Percentiles rank a stretch among this genome's conserved stretches.
These are phyloP conservation scores for Gossypium davidsonii DNA, from an alignment of 441 rosid genomes.

Conservation along the genomic window DNA sequence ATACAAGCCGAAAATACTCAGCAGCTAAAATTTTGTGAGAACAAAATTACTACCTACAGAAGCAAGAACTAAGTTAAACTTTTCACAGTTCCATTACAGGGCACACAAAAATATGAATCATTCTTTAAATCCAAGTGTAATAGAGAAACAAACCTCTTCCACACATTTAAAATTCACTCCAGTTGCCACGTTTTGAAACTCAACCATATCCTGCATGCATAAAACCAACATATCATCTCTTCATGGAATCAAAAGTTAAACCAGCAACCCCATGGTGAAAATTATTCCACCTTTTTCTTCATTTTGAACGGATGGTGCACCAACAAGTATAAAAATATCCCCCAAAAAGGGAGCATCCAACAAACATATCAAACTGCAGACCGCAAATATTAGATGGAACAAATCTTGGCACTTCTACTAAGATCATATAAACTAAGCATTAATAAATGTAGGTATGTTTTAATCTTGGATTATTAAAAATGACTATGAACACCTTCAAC, in stretches of 20 bases:
- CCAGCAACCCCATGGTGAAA: not conserved
- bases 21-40: conserved; percentile 22
- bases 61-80: conserved; percentile 10
- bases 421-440: not conserved
- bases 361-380: not conserved
- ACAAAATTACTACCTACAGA: conserved; percentile 22
- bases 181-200: conserved; percentile 14
- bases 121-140: conserved; percentile 10
- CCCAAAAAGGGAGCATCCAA: not conserved
- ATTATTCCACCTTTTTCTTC: not conserved
- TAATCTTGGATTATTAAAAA: not conserved
- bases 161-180: conserved; percentile 27
- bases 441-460: not conserved
- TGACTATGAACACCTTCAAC: not conserved
- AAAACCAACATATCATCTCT: conserved; percentile 11
- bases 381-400: not conserved
- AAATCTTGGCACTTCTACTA: not conserved
- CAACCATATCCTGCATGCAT: conserved; percentile 22
- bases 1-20: conserved; percentile 26
- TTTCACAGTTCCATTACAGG: conserved; percentile 12
- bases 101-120: not conserved
- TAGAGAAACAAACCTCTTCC: conserved; percentile 27
- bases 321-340: not conserved
- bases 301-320: not conserved
- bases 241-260: not conserved